Base-by-base conservation (phyloP, 2,329 filamentous ascomycete species). In the Fusarium protoensiforme region DNA sequence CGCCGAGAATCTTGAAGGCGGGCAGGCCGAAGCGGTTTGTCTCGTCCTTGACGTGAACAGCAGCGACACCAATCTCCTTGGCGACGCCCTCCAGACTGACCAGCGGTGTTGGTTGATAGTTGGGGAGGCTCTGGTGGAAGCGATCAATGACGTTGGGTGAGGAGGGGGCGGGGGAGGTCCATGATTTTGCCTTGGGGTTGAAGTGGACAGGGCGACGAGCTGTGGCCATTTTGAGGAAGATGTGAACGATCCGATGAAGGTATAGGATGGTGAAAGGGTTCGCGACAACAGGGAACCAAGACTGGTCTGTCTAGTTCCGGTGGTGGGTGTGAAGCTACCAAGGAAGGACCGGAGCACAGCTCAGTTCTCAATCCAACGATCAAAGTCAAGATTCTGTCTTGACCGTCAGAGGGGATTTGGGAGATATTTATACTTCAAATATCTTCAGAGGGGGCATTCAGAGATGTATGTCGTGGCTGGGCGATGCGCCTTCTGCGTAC, bases 1-100 rank as follows among this genome's bases (percentile, higher is more conserved):
- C 93, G 22, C 93, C 94, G 0, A 95, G 87, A 51, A 95, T 93
- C 81, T 96, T 96, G 3, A 95, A 96, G 0, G 93, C 88, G 0
- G 92, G 92, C 2, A 95, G 85, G 0, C 91, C 91, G 39, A 94
- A 89, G 7, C 93, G 88, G 61, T 82, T 84, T 31, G 88, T 90
- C 80, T 96, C 93, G 75, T 95, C 90, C 78, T 96, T 96, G 71
- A 95, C 77, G 39, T 91, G 86, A 5, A 95, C 84, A 7, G 85
- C 82, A 1, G 82, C 81, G 13, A 94, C 82, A 0, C 88, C 88
- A 0, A 94, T 80, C 16, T 91, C 85, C 3, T 82, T 73, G 0
- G 92, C 91, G 1, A 94, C 71, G 0, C 81, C 75, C 0, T 86
- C 83, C 0, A 94, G 83, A 0, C 83, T 73, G 18, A 80, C 65